A percentile compares a stretch with the other conserved stretches of the same genome.
Conservation (phyloP, 2,329 filamentous ascomycete species). For the Fusarium oligoseptatum region DNA sequence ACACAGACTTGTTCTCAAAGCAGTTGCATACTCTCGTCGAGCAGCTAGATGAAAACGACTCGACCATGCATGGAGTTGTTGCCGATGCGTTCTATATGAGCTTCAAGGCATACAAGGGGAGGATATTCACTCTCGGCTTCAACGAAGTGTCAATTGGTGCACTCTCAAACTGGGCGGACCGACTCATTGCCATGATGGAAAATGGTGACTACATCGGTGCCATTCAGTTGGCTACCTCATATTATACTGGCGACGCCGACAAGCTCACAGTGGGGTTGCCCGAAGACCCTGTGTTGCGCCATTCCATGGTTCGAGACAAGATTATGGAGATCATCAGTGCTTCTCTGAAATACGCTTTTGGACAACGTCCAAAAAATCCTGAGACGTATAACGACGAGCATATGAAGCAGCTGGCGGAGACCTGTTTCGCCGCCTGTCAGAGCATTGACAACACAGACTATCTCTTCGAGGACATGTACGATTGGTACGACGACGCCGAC, state of each 20-base stretch:
- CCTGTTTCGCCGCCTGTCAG: constrained; percentile 86
- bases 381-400: constrained; percentile 66
- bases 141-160: constrained; percentile 92
- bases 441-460: constrained; percentile 84
- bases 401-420: constrained; percentile 82
- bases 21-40: constrained; percentile 90
- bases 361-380: constrained; percentile 69
- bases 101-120: constrained; percentile 93
- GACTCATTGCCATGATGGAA: constrained; percentile 94
- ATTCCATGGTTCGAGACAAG: constrained; percentile 88
- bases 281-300: constrained; percentile 81
- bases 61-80: constrained; percentile 93
- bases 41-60: constrained; percentile 86
- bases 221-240: constrained; percentile 89
- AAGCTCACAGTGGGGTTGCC: constrained; percentile 95
- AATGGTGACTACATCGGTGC: constrained; percentile 95
- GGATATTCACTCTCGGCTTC: constrained; percentile 92
- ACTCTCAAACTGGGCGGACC: constrained; percentile 96
- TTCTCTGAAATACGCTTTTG: constrained; percentile 90
- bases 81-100: constrained; percentile 99
- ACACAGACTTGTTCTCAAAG: constrained; percentile 88
- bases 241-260: constrained; percentile 91
- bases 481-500: constrained; percentile 85
- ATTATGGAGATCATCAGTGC: constrained; percentile 93
- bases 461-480: constrained; percentile 90